Evolutionary conservation across 2,329 filamentous ascomycete genomes (phyloP).

Genomic region (Pseudogymnoascus sp.): DNA sequence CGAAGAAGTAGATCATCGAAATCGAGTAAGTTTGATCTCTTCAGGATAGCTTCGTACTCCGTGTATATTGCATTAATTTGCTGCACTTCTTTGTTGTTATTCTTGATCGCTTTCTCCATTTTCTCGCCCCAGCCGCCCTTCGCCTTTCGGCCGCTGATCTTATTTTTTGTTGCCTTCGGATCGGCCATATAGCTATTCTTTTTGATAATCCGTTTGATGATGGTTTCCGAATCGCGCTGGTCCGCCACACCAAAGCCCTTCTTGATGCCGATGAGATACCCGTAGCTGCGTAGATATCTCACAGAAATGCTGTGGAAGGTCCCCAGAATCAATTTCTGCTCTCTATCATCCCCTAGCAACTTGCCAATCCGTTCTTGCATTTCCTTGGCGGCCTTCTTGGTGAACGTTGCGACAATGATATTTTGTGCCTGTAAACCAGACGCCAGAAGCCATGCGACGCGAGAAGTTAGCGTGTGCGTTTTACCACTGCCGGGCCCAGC

Average conservation of each 20-base stretch:
- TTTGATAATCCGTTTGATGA: slow-evolving; percentile 77
- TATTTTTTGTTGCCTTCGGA: slow-evolving; percentile 58
- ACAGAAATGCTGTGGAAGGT: slow-evolving; percentile 93
- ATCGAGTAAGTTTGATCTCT: slow-evolving; percentile 74
- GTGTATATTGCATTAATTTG: slow-evolving; percentile 63
- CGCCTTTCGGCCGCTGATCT: slow-evolving; percentile 65
- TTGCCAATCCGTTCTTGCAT: slow-evolving; percentile 84
- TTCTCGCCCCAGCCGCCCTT: slow-evolving; percentile 35
- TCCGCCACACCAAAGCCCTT: slow-evolving; percentile 89
- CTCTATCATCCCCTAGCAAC: slow-evolving; percentile 68
- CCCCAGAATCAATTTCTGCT: slow-evolving; percentile 72
- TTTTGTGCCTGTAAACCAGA: slow-evolving; percentile 70
- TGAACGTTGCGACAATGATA: slow-evolving; percentile 93
- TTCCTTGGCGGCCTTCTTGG: slow-evolving; percentile 85
- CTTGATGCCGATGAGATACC: slow-evolving; percentile 71
- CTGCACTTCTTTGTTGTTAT: slow-evolving; percentile 42
- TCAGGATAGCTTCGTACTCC: slow-evolving; percentile 71
- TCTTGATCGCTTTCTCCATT: slow-evolving; percentile 24
- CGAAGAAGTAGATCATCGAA: slow-evolving; percentile 87
- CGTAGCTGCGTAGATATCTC: slow-evolving; percentile 76
- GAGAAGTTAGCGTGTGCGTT: slow-evolving; percentile 88
- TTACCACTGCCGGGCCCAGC: slow-evolving; percentile 72
- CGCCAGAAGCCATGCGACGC: slow-evolving; percentile 80
- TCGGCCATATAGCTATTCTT: slow-evolving; percentile 62
- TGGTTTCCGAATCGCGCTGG: slow-evolving; percentile 67